Evolutionary conservation across 495 filamentous ascomycete genomes (phyloP).

Genomic region (Penicillium soppii): DNA sequence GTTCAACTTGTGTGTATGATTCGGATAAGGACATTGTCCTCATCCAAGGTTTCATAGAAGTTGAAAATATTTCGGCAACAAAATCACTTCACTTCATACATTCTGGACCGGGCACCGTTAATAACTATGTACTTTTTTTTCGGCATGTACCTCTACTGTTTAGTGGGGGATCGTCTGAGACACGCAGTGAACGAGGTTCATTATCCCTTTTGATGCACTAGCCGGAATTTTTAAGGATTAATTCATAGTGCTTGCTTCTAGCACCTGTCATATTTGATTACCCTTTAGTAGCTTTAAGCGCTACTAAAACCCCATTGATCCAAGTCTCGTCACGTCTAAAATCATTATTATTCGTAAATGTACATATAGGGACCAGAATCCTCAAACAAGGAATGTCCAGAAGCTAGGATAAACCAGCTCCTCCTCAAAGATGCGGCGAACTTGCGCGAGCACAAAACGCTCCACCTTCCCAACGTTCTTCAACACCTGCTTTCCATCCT

Average conservation of each 20-base stretch:
- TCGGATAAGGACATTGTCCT: neutral
- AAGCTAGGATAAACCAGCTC: conserved; percentile 98
- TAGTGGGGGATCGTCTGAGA: neutral
- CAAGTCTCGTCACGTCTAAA: conserved; percentile 10
- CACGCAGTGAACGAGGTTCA: neutral
- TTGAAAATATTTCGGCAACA: neutral
- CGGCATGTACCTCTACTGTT: neutral
- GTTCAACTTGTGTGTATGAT: neutral
- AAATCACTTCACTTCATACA: neutral
- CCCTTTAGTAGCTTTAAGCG: conserved; percentile 7
- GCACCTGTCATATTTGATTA: conserved; percentile 1
- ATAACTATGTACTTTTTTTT: neutral
- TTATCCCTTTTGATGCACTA: neutral
- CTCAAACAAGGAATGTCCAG: conserved; percentile 93
- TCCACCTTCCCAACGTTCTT: conserved; percentile 99
- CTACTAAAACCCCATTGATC: neutral
- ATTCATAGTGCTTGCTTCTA: conserved; percentile 5
- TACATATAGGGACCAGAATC: neutral
- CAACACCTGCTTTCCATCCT: conserved; percentile 85
- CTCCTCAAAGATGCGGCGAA: conserved; percentile 94
- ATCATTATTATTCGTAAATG: conserved; percentile 22
- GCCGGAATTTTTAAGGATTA: neutral
- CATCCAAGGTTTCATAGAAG: neutral
- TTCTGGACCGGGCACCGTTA: conserved; percentile 3
- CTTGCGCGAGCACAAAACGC: conserved; percentile 94